A percentile compares a stretch with the other conserved stretches of the same genome.
Conservation (phyloP, 2,329 filamentous ascomycete species). For the Colletotrichum sidae region DNA sequence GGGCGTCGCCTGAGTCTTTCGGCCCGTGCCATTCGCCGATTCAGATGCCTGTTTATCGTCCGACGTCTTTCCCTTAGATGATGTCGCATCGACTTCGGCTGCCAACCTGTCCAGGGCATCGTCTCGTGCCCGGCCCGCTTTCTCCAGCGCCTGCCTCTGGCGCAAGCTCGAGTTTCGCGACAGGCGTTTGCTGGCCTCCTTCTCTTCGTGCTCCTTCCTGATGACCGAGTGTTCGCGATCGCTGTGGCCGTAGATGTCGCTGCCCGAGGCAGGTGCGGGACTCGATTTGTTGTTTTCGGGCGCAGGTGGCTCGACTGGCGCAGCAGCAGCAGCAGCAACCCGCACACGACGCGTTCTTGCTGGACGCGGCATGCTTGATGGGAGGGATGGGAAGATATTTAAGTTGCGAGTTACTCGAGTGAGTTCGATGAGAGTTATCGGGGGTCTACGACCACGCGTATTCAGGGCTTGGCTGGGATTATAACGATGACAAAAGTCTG, state of each 20-base stretch:
- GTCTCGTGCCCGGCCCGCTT: slow-evolving; percentile 47
- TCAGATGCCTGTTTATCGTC: slow-evolving; percentile 44
- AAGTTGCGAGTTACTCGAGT: neutral
- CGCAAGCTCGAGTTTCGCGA: slow-evolving; percentile 35
- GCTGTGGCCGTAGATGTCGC: slow-evolving; percentile 50
- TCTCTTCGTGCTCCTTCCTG: slow-evolving; percentile 39
- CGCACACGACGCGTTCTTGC: slow-evolving; percentile 45
- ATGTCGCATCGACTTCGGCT: slow-evolving; percentile 50
- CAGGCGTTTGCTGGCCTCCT: slow-evolving; percentile 28
- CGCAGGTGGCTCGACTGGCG: slow-evolving; percentile 14
- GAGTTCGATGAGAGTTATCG: neutral
- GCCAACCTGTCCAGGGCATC: slow-evolving; percentile 49
- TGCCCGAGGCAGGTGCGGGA: slow-evolving; percentile 36
- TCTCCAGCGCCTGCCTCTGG: slow-evolving; percentile 39
- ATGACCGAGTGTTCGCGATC: slow-evolving; percentile 47
- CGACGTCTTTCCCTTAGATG: slow-evolving; percentile 40
- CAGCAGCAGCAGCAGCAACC: slow-evolving; percentile 38
- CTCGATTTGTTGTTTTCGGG: slow-evolving; percentile 26
- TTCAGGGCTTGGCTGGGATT: slow-evolving; percentile 8
- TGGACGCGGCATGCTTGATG: slow-evolving; percentile 45
- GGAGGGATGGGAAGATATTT: neutral
- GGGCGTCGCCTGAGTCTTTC: slow-evolving; percentile 49
- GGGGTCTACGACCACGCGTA: neutral
- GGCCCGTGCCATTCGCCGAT: slow-evolving; percentile 52
- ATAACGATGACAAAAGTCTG: slow-evolving; percentile 14